phyloP scores from a whole-genome alignment of 768 basidiomycete species.

The Kwoniella botswanensis region DNA sequence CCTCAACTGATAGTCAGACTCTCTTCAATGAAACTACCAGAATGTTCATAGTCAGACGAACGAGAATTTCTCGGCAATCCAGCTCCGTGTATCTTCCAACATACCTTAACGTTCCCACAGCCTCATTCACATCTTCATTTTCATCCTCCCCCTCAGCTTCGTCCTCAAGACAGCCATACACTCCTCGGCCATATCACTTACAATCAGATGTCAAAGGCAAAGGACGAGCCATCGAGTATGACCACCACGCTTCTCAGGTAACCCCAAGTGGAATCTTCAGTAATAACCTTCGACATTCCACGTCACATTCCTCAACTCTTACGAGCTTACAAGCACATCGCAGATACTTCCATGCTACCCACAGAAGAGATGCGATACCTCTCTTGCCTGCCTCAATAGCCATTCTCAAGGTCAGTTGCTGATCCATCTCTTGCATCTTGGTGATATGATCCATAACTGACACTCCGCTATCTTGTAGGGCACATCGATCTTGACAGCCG shows the following conservation, averaged over 20 bases:
- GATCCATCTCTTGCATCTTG: neutral
- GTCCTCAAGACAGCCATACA: slow-evolving; percentile 6
- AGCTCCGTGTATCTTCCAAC: neutral
- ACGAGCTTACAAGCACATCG: neutral
- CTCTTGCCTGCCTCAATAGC: slow-evolving; percentile 41
- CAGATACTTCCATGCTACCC: slow-evolving; percentile 41
- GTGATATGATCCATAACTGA: neutral
- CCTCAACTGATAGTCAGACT: neutral
- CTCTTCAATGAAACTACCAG: neutral
- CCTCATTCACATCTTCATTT: neutral
- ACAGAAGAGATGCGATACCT: slow-evolving; percentile 44
- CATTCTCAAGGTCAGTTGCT: slow-evolving; percentile 45
- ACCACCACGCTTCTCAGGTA: neutral
- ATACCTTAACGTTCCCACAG: neutral
- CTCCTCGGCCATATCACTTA: neutral
- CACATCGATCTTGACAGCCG: slow-evolving; percentile 43
- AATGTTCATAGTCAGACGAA: slow-evolving; percentile 3
- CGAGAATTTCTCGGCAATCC: neutral
- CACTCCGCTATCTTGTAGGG: slow-evolving; percentile 23
- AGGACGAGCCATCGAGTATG: slow-evolving; percentile 11
- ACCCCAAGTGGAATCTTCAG: neutral
- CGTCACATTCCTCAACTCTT: neutral
- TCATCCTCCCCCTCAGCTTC: slow-evolving; percentile 8
- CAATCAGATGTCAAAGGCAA: slow-evolving; percentile 19
- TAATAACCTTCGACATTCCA: neutral